Evolutionary conservation across 2,329 filamentous ascomycete genomes (phyloP).

Genomic region (Cephalotrichum gorgonifer): DNA sequence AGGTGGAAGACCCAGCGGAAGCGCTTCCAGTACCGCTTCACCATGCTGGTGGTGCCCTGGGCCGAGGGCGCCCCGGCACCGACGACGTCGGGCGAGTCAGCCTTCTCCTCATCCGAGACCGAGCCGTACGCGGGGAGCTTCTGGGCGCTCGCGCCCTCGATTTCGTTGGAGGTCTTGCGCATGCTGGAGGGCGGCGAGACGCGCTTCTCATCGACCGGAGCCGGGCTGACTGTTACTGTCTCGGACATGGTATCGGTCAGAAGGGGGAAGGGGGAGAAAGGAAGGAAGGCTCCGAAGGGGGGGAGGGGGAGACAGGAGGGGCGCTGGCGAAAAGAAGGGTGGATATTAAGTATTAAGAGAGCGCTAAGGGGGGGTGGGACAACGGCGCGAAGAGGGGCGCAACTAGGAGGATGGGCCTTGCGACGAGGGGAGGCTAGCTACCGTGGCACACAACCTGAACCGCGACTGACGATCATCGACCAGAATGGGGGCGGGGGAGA

Average conservation of each 20-base stretch:
- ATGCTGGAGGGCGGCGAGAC: neutral
- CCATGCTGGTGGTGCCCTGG: slow-evolving; percentile 12
- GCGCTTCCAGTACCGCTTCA: slow-evolving; percentile 29
- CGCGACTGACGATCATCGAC: too few species aligned
- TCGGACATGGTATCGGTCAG: neutral
- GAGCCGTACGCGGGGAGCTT: slow-evolving; percentile 13
- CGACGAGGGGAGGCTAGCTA: too few species aligned
- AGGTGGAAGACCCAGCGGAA: slow-evolving; percentile 36
- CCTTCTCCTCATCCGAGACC: slow-evolving; percentile 29
- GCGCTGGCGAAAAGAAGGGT: too few species aligned
- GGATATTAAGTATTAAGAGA: too few species aligned
- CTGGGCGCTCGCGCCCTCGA: slow-evolving; percentile 14
- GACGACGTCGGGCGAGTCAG: slow-evolving; percentile 19
- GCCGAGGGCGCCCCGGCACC: slow-evolving; percentile 14
- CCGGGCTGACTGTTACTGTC: neutral
- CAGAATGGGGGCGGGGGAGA: too few species aligned
- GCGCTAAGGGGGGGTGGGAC: too few species aligned
- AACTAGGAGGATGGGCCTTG: too few species aligned
- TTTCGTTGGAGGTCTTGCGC: slow-evolving; percentile 20
- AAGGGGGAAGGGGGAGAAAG: neutral
- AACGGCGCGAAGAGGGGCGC: too few species aligned
- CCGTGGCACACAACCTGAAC: too few species aligned
- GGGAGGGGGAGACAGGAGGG: too few species aligned
- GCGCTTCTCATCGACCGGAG: neutral
- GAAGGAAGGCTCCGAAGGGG: neutral